phyloP scores from a whole-genome alignment of 176 grass and related monocot species.

The Juncus inflexus region DNA sequence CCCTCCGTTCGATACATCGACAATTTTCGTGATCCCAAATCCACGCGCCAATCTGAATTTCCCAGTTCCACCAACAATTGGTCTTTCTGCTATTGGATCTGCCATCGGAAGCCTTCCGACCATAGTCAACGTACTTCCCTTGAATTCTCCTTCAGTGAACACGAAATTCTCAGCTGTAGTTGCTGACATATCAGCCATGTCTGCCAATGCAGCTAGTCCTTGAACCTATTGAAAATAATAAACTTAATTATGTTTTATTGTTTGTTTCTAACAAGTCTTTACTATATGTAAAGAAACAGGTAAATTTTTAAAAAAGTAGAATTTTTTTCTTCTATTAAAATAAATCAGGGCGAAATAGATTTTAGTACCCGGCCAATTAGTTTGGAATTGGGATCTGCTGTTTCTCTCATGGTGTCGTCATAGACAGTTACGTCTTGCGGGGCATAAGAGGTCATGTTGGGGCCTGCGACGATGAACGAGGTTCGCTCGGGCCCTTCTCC shows the following conservation, averaged over 20 bases:
- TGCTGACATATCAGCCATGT: neutral
- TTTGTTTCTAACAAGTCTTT: too few relatives aligned
- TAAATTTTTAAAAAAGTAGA: too few relatives aligned
- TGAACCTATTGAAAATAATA: slow-evolving; percentile 5
- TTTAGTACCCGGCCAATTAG: slow-evolving; percentile 8
- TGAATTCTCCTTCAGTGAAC: slow-evolving; percentile 36
- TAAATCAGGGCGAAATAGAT: too few relatives aligned
- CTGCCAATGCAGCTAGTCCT: slow-evolving; percentile 13
- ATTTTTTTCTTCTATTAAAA: too few relatives aligned
- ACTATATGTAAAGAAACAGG: too few relatives aligned
- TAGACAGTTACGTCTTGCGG: slow-evolving; percentile 27
- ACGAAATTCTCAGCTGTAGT: slow-evolving; percentile 29
- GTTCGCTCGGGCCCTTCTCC: slow-evolving; percentile 14
- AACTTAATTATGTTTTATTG: too few relatives aligned
- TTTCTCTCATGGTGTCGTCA: slow-evolving; percentile 23
- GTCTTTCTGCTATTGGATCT: slow-evolving; percentile 31
- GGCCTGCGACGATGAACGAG: slow-evolving; percentile 14
- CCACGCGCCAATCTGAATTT: slow-evolving; percentile 40
- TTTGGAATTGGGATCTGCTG: slow-evolving; percentile 22
- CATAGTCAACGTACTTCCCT: slow-evolving; percentile 36
- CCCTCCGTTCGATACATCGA: neutral
- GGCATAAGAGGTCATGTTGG: slow-evolving; percentile 1
- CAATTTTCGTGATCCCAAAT: slow-evolving; percentile 15
- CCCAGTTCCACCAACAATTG: slow-evolving; percentile 49
- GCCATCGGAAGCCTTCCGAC: slow-evolving; percentile 43